Base-by-base conservation (phyloP, 768 basidiomycete species). In the Tricholoma bakamatsutake region DNA sequence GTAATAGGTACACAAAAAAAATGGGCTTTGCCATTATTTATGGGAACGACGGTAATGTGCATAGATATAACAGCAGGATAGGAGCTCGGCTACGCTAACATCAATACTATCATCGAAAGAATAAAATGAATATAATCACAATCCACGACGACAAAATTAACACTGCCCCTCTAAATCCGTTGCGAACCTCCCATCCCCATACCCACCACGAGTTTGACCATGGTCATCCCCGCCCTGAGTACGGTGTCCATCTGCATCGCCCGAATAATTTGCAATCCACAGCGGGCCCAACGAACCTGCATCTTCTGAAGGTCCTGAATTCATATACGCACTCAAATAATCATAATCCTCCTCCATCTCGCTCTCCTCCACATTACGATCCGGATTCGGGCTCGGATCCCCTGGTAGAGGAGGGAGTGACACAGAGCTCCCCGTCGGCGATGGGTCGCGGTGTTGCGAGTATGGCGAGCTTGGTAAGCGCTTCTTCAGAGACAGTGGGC, bases 281-380 rank as follows among this genome's bases (percentile, higher is more conserved):
- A 40, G 47, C 21, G 48, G 59, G 15, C 54, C 62, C 15, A 52
- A 34, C 4, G 46, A 57, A 53, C 52, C 56, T 12, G 52, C 58
- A 28, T 50, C 57, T 13, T 55, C 9, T 13, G 35, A 56, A 31
- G 33, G 33, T 47, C 54, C 60, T 17, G 59, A 57, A 48, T 71
- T 66, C 62, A 66, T 69, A 67, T 88, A 86, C 27, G 80, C 83
- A 46, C 75, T 73, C 47, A 83, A 74, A 57, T 85, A 83, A 64
- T 85, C 84, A 60, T 79, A 83, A 3, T 79, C 79, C 5, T 81
- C 80, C 0, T 72, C 75, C 0, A 48, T 3, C 0, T 31, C 28
- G 24, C 12, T 13, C 24, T 5, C 43, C 4, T 31, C 28, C 42
- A 1, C 34, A 35, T 42, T 15, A 21, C 10, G 40, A 42, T 30